phyloP scores from a whole-genome alignment of 148 eudicot genomes.

The Silene uniflora region DNA sequence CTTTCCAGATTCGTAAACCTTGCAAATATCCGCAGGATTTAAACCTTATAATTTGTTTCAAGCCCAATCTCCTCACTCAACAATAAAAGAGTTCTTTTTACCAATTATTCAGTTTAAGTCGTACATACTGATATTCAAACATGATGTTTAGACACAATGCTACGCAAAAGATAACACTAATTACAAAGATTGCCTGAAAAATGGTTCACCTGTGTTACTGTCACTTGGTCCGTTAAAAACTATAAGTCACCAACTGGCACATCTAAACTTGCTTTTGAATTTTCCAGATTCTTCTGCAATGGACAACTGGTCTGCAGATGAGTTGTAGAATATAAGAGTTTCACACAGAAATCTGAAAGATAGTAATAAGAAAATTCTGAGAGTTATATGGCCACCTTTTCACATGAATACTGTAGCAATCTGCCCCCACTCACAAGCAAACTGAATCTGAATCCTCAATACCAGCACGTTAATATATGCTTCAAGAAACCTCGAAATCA shows the following conservation, averaged over 20 bases:
- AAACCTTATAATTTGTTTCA: no score
- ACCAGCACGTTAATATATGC: slow-evolving; percentile 77
- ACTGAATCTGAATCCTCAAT: slow-evolving; percentile 77
- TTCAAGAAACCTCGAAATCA: slow-evolving; percentile 92
- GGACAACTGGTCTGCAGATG: slow-evolving; percentile 63
- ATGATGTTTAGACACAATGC: no score
- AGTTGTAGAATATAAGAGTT: slow-evolving; percentile 8
- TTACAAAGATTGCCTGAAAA: no score
- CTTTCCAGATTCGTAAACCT: no score
- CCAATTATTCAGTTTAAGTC: not conserved
- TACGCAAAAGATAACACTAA: no score
- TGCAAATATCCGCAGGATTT: no score
- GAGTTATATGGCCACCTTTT: slow-evolving; percentile 54
- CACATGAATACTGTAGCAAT: slow-evolving; percentile 91
- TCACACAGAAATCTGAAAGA: not conserved
- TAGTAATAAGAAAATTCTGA: not conserved
- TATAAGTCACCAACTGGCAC: slow-evolving; percentile 72
- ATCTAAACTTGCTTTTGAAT: slow-evolving; percentile 89
- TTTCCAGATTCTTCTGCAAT: slow-evolving; percentile 73
- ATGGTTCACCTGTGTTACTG: no score
- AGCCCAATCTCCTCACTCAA: no score
- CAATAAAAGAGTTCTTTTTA: not conserved
- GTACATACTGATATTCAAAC: slow-evolving; percentile 48
- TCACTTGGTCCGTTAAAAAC: slow-evolving; percentile 81
- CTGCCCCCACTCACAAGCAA: slow-evolving; percentile 93